Percentiles rank a stretch among this genome's conserved stretches.
Evolutionary conservation across 257 asterid species (phyloP).

Genomic region (Rhazya stricta): DNA sequence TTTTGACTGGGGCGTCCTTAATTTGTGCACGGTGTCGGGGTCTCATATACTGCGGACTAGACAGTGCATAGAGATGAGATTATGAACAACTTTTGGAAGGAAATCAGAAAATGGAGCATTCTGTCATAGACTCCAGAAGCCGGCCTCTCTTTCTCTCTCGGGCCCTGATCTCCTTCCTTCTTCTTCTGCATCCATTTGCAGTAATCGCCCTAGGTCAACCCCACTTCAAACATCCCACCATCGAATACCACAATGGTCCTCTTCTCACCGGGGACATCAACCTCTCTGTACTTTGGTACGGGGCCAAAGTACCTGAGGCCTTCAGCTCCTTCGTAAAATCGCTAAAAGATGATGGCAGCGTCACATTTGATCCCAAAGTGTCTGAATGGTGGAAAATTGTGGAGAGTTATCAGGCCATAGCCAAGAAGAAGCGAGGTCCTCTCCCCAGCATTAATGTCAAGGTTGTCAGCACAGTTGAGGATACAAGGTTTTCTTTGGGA

Average conservation of each 20-base stretch:
- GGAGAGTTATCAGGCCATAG: constrained; percentile 6
- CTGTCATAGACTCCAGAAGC: not conserved
- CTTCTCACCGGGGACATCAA: constrained; percentile 10
- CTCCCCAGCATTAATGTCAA: not conserved
- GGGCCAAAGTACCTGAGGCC: not conserved
- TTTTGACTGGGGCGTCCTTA: not conserved
- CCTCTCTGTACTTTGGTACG: constrained; percentile 13
- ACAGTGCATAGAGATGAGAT: not conserved
- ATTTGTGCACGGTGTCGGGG: not conserved
- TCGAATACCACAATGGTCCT: constrained; percentile 12
- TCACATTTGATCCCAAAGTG: constrained; percentile 6
- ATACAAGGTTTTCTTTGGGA: not conserved
- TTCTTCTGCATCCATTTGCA: not conserved
- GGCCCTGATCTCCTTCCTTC: constrained; percentile 3
- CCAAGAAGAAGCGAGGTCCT: not conserved
- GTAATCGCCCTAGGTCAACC: not conserved
- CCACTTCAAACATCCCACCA: not conserved
- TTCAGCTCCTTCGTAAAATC: constrained; percentile 4
- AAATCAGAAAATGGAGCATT: constrained; percentile 3
- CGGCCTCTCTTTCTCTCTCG: constrained; percentile 1
- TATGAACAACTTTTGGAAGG: not conserved
- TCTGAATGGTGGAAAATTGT: constrained; percentile 14
- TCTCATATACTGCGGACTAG: not conserved
- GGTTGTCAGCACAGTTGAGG: not conserved
- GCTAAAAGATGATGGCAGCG: not conserved